Conservation (phyloP, 257 asterid genomes). For the Solanum lignicaule region DNA sequence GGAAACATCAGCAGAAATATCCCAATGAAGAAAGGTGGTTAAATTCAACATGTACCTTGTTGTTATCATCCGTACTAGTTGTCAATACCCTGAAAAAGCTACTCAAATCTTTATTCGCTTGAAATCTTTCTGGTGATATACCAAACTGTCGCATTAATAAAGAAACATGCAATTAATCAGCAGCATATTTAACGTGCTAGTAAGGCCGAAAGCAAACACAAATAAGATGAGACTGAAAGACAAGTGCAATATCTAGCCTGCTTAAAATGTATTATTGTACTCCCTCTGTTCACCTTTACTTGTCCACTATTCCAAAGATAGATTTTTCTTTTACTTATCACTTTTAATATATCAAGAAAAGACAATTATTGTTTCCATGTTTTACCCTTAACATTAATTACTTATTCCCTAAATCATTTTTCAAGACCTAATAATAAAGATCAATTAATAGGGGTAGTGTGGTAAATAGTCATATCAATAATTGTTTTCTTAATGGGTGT, state of each 20-base stretch:
- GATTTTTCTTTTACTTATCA: background rate
- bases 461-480: background rate
- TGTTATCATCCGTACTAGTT: constrained; percentile 57
- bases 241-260: background rate
- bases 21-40: background rate
- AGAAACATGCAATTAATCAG: background rate
- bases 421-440: background rate
- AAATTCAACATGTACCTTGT: constrained; percentile 34
- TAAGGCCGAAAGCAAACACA: background rate
- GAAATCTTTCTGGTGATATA: constrained; percentile 68
- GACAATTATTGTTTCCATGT: background rate
- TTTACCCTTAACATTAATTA: background rate
- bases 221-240: background rate
- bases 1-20: background rate
- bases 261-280: background rate
- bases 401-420: background rate
- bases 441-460: background rate
- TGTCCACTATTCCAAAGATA: background rate
- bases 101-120: constrained; percentile 23
- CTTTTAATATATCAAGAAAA: background rate
- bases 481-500: background rate
- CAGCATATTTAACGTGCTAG: background rate
- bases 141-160: constrained; percentile 47
- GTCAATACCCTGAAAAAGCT: constrained; percentile 70
- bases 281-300: background rate